A percentile compares a stretch with the other conserved stretches of the same genome.
phyloP scores from a whole-genome alignment of 2,329 filamentous ascomycete species.

The Helminthosporium solani region DNA sequence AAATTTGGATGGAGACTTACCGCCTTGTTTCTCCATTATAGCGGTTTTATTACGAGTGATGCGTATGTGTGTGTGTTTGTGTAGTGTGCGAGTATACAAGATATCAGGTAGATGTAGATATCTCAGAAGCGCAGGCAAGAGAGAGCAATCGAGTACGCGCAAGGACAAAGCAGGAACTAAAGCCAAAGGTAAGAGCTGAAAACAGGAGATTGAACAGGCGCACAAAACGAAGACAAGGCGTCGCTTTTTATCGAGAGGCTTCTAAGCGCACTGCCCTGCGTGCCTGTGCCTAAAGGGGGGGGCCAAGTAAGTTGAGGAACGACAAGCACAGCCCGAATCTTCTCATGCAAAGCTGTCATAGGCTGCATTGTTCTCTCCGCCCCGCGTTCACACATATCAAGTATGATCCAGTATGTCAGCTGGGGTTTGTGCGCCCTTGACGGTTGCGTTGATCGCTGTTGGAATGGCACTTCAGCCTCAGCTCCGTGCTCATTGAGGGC shows the following conservation, averaged over 20 bases:
- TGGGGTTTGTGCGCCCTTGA: conserved; percentile 10
- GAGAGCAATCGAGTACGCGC: too few relatives aligned
- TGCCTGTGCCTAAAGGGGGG: background rate
- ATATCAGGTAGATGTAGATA: too few relatives aligned
- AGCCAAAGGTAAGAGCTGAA: conserved; percentile 12
- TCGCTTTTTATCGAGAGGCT: conserved; percentile 16
- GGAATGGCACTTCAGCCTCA: conserved; percentile 15
- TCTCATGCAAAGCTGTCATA: conserved; percentile 5
- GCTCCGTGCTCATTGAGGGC: conserved; percentile 2
- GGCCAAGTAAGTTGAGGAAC: background rate
- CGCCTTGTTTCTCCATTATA: conserved; percentile 41
- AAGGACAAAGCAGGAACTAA: background rate
- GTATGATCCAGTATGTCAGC: conserved; percentile 14
- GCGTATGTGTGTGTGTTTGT: too few relatives aligned
- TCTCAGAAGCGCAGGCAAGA: background rate
- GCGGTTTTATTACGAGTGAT: too few relatives aligned
- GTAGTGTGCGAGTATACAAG: too few relatives aligned
- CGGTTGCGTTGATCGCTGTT: background rate
- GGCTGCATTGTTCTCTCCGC: conserved; percentile 1
- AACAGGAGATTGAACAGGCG: conserved; percentile 4
- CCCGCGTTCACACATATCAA: conserved; percentile 15
- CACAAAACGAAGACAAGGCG: conserved; percentile 2
- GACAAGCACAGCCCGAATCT: conserved; percentile 13
- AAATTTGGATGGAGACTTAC: conserved; percentile 19
- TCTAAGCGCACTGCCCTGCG: conserved; percentile 7